Evolutionary conservation across 2,329 filamentous ascomycete species (phyloP).

Genomic region (Sarocladiaceae sp.): DNA sequence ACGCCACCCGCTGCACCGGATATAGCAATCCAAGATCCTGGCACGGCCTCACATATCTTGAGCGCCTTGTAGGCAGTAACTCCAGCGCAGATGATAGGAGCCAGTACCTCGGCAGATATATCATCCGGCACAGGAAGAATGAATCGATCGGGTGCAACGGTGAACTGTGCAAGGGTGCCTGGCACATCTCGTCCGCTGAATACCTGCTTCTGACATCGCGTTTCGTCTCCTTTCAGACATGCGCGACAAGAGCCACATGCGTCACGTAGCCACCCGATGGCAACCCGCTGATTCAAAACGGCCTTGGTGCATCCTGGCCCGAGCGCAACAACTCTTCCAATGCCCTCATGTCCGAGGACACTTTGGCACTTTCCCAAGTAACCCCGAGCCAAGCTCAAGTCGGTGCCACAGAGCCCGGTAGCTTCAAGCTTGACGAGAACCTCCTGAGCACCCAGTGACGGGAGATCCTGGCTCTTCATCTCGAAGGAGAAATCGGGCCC

Average conservation of each 20-base stretch:
- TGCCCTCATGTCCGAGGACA: conserved; percentile 71
- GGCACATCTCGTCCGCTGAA: conserved; percentile 61
- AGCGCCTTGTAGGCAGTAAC: conserved; percentile 82
- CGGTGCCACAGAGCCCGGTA: conserved; percentile 85
- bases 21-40: conserved; percentile 73
- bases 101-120: conserved; percentile 33
- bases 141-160: conserved; percentile 47
- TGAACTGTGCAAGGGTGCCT: conserved; percentile 61
- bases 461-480: not conserved
- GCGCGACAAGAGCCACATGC: conserved; percentile 57
- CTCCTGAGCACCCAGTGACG: conserved; percentile 45
- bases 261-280: conserved; percentile 86
- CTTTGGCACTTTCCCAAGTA: conserved; percentile 54
- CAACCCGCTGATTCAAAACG: conserved; percentile 75
- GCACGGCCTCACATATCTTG: conserved; percentile 68
- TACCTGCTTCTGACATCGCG: conserved; percentile 61
- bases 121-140: conserved; percentile 71
- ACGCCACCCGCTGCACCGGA: conserved; percentile 80
- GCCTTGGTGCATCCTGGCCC: conserved; percentile 68
- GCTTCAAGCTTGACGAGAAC: conserved; percentile 85
- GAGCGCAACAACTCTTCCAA: conserved; percentile 72
- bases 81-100: conserved; percentile 77
- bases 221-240: conserved; percentile 16
- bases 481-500: conserved; percentile 3
- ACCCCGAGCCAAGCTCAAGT: conserved; percentile 49